phyloP scores from a whole-genome alignment of 345 rosid genomes.

The Cardamine resedifolia region DNA sequence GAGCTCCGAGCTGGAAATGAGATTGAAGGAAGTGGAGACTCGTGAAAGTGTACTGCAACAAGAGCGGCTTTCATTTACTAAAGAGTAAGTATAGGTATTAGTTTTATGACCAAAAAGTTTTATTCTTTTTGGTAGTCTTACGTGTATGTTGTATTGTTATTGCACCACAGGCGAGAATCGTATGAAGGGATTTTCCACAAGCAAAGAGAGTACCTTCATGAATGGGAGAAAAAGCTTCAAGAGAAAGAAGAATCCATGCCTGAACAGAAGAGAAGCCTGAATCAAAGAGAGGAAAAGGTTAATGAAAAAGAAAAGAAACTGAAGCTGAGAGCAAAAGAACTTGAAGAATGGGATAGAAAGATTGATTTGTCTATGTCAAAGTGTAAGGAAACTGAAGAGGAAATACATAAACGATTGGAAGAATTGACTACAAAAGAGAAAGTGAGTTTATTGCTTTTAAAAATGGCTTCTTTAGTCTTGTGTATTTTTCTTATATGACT shows the following conservation, averaged over 20 bases:
- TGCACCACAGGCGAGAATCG: constrained; percentile 65
- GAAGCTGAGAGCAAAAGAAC: constrained; percentile 52
- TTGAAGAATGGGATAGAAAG: constrained; percentile 55
- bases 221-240: constrained; percentile 71
- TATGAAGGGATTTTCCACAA: constrained; percentile 57
- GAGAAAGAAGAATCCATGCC: constrained; percentile 50
- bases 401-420: constrained; percentile 48
- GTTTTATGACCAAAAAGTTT: background rate
- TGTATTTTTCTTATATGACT: constrained; percentile 21
- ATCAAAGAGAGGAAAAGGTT: constrained; percentile 63
- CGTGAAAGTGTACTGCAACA: constrained; percentile 64
- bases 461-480: constrained; percentile 7
- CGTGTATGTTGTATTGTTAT: constrained; percentile 5
- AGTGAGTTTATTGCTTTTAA: constrained; percentile 40
- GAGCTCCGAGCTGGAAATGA: constrained; percentile 66
- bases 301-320: constrained; percentile 52
- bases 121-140: background rate
- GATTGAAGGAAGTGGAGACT: constrained; percentile 71
- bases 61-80: constrained; percentile 60
- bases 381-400: constrained; percentile 61
- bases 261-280: constrained; percentile 56
- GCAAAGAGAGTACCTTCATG: constrained; percentile 67
- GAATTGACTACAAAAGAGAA: constrained; percentile 67
- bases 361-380: constrained; percentile 47
- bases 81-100: constrained; percentile 52